These are phyloP conservation scores for Psidium friedrichsthalianum DNA, from an alignment of 345 rosid genomes.

Conservation along the genomic window DNA sequence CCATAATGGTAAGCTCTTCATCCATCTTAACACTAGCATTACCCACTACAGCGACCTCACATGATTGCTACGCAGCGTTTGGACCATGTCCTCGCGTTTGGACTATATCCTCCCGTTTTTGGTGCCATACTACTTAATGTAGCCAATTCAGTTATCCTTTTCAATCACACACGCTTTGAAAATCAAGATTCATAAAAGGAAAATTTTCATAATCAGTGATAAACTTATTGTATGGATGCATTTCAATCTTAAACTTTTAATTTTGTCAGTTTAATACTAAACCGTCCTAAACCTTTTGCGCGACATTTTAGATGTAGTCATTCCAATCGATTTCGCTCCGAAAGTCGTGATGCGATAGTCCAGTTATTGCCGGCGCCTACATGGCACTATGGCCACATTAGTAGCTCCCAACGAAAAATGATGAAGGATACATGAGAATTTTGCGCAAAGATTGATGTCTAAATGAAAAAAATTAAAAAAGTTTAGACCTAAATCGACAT, in stretches of 20 bases:
- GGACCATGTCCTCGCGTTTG: neutral
- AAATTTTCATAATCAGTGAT: rapidly evolving
- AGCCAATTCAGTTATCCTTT: neutral
- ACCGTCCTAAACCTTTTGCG: neutral
- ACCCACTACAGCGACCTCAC: neutral
- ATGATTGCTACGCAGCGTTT: neutral
- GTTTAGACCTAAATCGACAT: no score
- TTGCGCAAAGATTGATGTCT: no score
- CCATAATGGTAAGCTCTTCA: neutral
- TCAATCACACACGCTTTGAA: neutral
- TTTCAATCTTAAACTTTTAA: neutral
- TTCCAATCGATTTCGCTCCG: rapidly evolving
- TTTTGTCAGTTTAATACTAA: neutral
- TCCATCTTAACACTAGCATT: neutral
- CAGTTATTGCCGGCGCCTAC: rapidly evolving
- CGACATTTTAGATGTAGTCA: neutral
- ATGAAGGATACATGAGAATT: no score
- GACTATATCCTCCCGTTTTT: neutral
- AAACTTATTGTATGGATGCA: neutral
- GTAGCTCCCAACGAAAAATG: rapidly evolving
- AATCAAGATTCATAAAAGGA: neutral
- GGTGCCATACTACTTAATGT: neutral
- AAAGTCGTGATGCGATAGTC: neutral
- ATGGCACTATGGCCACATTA: rapidly evolving
- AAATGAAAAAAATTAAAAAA: no score